phyloP scores from a whole-genome alignment of 768 basidiomycete genomes.

The Lentinula guzmanii region DNA sequence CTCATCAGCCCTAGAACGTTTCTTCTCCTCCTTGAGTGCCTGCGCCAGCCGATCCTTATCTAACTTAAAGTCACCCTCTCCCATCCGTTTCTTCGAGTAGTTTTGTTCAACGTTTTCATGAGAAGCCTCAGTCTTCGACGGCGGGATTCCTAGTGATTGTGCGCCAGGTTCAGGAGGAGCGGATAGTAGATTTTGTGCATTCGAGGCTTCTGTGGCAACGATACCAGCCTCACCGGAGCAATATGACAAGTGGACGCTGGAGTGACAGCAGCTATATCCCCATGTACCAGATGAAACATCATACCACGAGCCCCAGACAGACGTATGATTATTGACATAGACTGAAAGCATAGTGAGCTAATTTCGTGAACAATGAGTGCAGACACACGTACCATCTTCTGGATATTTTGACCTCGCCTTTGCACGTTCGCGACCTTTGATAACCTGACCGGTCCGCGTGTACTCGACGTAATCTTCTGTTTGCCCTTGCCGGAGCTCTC shows the following conservation, averaged over 20 bases:
- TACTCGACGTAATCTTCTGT: constrained; percentile 98
- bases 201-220: constrained; percentile 70
- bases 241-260: constrained; percentile 78
- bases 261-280: constrained; percentile 97
- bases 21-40: constrained; percentile 76
- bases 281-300: constrained; percentile 62
- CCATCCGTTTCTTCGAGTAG: constrained; percentile 73
- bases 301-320: constrained; percentile 98
- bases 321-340: constrained; percentile 86
- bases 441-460: constrained; percentile 82
- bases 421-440: constrained; percentile 87
- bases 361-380: not conserved
- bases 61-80: constrained; percentile 75
- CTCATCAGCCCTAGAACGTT: constrained; percentile 54
- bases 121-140: constrained; percentile 10
- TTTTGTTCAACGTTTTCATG: constrained; percentile 50
- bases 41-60: constrained; percentile 64
- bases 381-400: constrained; percentile 74
- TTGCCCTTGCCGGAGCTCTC: constrained; percentile 90
- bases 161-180: constrained; percentile 19
- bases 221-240: constrained; percentile 87
- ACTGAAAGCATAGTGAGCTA: constrained; percentile 38
- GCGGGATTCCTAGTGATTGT: constrained; percentile 6
- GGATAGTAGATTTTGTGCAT: constrained; percentile 59
- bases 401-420: constrained; percentile 90